Base-by-base conservation (phyloP, 805 yeast genomes). In the Cyberlindnera meyerae region DNA sequence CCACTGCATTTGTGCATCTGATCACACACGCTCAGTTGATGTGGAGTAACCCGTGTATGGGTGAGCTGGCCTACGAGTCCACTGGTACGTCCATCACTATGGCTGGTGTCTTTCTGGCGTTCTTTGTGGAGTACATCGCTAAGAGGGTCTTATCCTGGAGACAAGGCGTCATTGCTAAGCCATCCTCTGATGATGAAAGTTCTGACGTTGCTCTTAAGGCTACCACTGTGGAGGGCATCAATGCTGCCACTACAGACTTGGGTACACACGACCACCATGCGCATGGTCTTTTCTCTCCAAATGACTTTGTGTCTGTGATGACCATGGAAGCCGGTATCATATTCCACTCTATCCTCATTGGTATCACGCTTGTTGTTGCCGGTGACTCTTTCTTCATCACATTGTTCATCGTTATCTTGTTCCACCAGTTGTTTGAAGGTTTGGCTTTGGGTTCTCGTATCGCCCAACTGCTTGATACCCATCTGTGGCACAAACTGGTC, bases 341-440 rank as follows among this genome's bases (percentile, higher is more conserved):
- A 13, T 82, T 84, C 66, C 94, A 84, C 59, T 83, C 94, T 4
- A 73, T 84, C 2, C 79, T 85, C 50, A 74, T 85, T 34, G 95
- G 95, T 24, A 65, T 85, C 35, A 70, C 90, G 0, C 64, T 84
- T 34, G 82, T 89, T 2, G 81, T 82, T 15, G 68, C 90, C 5
- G 90, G 86, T 25, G 80, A 75, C 7, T 44, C 51, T 3, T 87
- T 79, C 55, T 84, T 83, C 54, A 70, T 66, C 42, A 71, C 82
- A 3, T 63, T 84, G 32, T 82, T 79, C 56, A 69, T 80, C 41
- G 94, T 71, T 18, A 51, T 71, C 35, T 71, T 77, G 4, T 76
- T 75, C 66, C 87, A 85, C 57, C 95, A 84, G 60, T 63, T 77
- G 60, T 84, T 84, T 54, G 95, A 84, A 62, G 95, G 94, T 29